Evolutionary conservation across 306 rosid species (phyloP), one percentile per base, ranked within the genome.

Genomic region (Acmispon strigosus): DNA sequence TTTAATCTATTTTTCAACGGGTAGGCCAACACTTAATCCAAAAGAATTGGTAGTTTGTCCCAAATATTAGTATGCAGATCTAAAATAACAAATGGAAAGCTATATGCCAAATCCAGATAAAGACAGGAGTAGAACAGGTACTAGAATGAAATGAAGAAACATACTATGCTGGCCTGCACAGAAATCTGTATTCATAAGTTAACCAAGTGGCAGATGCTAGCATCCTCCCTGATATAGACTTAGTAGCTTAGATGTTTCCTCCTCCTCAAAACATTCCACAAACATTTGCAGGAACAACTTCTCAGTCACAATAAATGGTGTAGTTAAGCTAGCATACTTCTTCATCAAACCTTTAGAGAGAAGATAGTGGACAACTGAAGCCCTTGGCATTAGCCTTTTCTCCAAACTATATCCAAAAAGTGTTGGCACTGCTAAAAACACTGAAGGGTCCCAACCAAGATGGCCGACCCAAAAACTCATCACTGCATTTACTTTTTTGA

Each of bases 351-450:
- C 87, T 57, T 73, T 49, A 4, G 74, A 77, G 18, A 66, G n/a
- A 69, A 85, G 72, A 80, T 24, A 70, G 43, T 52, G 51, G 42
- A 77, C 2, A 34, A 80, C 83, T 0, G 45, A 74, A 72, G 74
- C 72, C 66, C 87, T 74, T 0, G 86, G 88, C 36, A 81, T 45
- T 47, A 84, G 19, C 65, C 85, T 80, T 66, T 62, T 76, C 19
- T 77, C 73, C 55, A 86, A 70, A 76, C 92, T 86, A 17, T 32
- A 18, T n/a, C 13, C n/a, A 10, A 86, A 6, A 13, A 79, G 4
- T 6, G 0, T 0, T 0, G 88, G 81, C 4, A 7, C 4, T 6
- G 11, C 19, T 4, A 22, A 22, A 45, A 84, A 54, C 6, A 24
- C 4, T 8, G 43, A 5, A 3, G 83, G 19, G 4, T 78, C 36